Evolutionary conservation across 202 grass and related monocot species (phyloP).

Genomic region (Setaria viridis): DNA sequence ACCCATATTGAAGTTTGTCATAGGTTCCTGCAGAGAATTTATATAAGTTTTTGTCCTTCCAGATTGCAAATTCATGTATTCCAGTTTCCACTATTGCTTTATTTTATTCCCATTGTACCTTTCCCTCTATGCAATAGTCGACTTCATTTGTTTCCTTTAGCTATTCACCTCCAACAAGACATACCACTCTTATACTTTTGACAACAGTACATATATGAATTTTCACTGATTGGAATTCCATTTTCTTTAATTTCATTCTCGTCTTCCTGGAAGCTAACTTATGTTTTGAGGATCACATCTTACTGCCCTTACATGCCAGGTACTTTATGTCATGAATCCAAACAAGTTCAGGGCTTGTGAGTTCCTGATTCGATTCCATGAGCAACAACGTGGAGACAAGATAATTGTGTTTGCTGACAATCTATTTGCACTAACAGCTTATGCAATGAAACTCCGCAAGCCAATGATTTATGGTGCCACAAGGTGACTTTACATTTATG

Average conservation of each 20-base stretch:
- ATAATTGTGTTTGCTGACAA: slow-evolving; percentile 99
- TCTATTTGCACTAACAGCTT: slow-evolving; percentile 90
- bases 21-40: neutral
- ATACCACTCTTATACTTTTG: neutral
- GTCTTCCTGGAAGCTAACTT: neutral
- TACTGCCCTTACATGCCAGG: slow-evolving; percentile 50
- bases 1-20: slow-evolving; percentile 34
- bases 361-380: slow-evolving; percentile 95
- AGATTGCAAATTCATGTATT: slow-evolving; percentile 22
- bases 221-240: neutral
- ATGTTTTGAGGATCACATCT: slow-evolving; percentile 2
- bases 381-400: slow-evolving; percentile 91
- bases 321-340: slow-evolving; percentile 98
- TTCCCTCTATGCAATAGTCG: neutral
- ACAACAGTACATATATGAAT: slow-evolving; percentile 2
- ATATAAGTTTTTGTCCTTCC: neutral
- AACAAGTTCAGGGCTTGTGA: slow-evolving; percentile 99
- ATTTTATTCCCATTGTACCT: slow-evolving; percentile 7
- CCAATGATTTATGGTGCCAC: slow-evolving; percentile 98
- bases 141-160: neutral
- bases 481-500: slow-evolving; percentile 54
- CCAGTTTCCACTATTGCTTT: slow-evolving; percentile 18
- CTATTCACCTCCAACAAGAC: slow-evolving; percentile 12
- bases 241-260: slow-evolving; percentile 12
- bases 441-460: slow-evolving; percentile 95